phyloP scores from a whole-genome alignment of 2,329 filamentous ascomycete species.

The Coniochaeta ligniaria region DNA sequence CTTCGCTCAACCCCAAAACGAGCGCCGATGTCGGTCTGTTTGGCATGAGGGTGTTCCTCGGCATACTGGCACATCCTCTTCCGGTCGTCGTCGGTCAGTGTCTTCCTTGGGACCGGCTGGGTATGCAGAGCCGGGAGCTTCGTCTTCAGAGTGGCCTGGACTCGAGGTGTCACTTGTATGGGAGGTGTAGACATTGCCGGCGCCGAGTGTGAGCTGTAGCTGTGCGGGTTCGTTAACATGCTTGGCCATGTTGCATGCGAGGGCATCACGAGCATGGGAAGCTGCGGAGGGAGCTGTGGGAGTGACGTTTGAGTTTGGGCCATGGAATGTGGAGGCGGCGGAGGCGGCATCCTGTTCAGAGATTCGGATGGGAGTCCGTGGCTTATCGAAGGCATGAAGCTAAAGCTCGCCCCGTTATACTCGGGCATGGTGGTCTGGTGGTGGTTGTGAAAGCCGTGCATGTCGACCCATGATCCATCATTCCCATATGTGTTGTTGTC shows the following conservation, averaged over 20 bases:
- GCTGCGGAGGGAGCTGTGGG: conserved; percentile 44
- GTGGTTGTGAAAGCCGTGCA: conserved; percentile 45
- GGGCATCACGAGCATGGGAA: conserved; percentile 68
- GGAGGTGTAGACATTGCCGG: conserved; percentile 27
- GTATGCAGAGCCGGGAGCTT: conserved; percentile 42
- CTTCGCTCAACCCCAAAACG: conserved; percentile 96
- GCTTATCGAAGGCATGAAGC: conserved; percentile 47
- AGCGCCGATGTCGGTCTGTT: conserved; percentile 93
- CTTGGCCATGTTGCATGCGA: conserved; percentile 68
- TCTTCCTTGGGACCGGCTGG: conserved; percentile 67
- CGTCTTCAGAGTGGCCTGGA: conserved; percentile 42
- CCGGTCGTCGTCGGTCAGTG: conserved; percentile 84
- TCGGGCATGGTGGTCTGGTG: conserved; percentile 65
- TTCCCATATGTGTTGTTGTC: conserved; percentile 32
- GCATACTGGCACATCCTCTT: conserved; percentile 91
- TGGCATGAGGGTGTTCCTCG: conserved; percentile 80
- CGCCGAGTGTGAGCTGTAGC: conserved; percentile 42
- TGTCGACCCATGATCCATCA: conserved; percentile 45
- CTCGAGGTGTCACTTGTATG: conserved; percentile 43
- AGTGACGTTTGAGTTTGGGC: conserved; percentile 46
- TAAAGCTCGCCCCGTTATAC: conserved; percentile 49
- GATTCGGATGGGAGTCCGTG: conserved; percentile 43
- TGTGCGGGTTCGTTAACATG: conserved; percentile 67
- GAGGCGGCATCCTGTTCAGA: conserved; percentile 46
- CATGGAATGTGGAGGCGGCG: conserved; percentile 52